Base-by-base conservation (phyloP, 805 yeast genomes). In the Lachancea kluyveri region DNA sequence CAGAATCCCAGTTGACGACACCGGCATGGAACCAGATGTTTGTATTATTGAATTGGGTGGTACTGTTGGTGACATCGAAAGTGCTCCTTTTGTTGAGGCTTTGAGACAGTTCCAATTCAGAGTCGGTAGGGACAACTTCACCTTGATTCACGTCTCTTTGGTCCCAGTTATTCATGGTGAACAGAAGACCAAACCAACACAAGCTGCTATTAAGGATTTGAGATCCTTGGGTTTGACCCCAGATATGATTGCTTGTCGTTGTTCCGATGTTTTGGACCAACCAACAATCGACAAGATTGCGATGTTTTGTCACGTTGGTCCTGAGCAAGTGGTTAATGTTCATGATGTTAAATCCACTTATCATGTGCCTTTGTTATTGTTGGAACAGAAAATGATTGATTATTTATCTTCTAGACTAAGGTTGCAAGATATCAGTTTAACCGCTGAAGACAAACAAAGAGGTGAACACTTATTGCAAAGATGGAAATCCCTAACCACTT, bases 81-180 rank as follows among this genome's bases (percentile, higher is more conserved):
- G 90, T 56, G 98, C 97, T 33, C 98, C 99, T 17, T 92, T 92
- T 47, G 96, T 92, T 35, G 99, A 92, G 68, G 99, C 99, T 16
- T 74, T 92, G 43, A 83, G 99, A 70, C 99, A 92, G 65, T 92
- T 92, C 67, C 98, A 92, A 69, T 92, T 92, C 67, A 78, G 95
- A 57, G 97, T 90, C 40, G 97, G 97, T 12, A 66, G 69, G 36
- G 95, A 86, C 45, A 92, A 85, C 65, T 92, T 92, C 64, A 94
- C 96, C 12, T 71, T 92, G 57, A 85, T 90, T 51, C 99, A 92
- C 51, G 99, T 92, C 29, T 90, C 97, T 26, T 70, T 92, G 43
- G 97, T 92, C 28, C 97, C 97, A 27, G 97, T 92, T 30, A 90
- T 92, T 53, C 95, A 88, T 49, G 98, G 97, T 41, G 99, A 92